Conservation (phyloP, 441 rosid species). For the Aleurites moluccanus region DNA sequence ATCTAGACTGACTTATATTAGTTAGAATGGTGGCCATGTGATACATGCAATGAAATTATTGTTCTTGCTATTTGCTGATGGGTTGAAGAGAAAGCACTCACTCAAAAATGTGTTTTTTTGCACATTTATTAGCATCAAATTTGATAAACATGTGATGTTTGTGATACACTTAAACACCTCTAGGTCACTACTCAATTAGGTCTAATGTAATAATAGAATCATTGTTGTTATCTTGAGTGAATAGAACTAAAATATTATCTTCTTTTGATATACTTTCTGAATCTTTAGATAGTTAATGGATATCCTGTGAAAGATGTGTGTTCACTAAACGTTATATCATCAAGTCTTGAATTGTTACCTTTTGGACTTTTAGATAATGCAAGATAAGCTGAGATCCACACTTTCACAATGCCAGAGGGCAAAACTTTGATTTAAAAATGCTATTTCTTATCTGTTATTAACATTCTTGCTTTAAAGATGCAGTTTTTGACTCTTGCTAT, state of each 20-base stretch:
- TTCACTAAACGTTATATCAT: not conserved
- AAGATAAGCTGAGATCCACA: not conserved
- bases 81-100: not conserved
- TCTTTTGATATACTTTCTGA: not conserved
- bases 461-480: constrained; percentile 6
- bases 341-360: not conserved
- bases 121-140: not conserved
- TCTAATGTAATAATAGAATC: not conserved
- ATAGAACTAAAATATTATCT: not conserved
- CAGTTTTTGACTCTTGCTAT: constrained; percentile 14
- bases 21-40: not conserved
- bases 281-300: not conserved
- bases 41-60: not conserved
- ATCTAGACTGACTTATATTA: not conserved
- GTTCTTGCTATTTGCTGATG: not conserved
- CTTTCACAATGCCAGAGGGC: not conserved
- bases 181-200: not conserved
- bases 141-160: not conserved
- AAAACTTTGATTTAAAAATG: constrained; percentile 4
- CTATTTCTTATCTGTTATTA: not conserved
- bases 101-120: not conserved
- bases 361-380: not conserved
- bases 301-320: not conserved
- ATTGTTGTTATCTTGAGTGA: not conserved
- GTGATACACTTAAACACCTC: not conserved